Base-by-base conservation (phyloP, 768 basidiomycete species). In the Mrakia gelida region DNA sequence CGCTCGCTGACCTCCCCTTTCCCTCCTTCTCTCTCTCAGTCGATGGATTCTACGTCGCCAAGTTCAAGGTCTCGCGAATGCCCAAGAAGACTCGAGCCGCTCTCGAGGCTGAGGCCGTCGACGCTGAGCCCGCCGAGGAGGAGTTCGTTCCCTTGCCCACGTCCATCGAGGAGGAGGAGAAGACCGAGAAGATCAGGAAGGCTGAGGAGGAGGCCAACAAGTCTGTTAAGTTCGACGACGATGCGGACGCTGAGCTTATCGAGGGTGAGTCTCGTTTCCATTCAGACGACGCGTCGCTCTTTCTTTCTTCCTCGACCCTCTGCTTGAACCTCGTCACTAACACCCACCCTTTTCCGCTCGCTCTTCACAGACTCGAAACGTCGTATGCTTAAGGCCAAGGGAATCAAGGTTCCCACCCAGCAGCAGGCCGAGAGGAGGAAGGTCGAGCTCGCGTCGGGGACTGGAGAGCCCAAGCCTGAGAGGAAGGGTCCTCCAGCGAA, bases 31-130 rank as follows among this genome's bases (percentile, higher is more conserved):
- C 13, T n/a, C 21, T 18, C 41, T 26, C 68, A 81, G 81, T 98
- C 95, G 97, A 99, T 84, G 97, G 97, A 8, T 99, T 99, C 88
- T 99, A 89, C 84, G 95, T 98, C 75, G 96, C 96, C 78, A 98
- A 98, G 85, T 93, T 99, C 88, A 95, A 92, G 85, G 91, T 98
- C n/a, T 91, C 90, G 83, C 92, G 90, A 85, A 88, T 91, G 78
- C 83, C 86, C 70, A 95, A 92, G 86, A 79, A 75, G 70, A 56
- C 80, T 59, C 79, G 81, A 62, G 70, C 71, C 34, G 79, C 82
- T 77, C 52, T 82, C 82, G 75, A 83, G 81, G 85, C 85, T 21
- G 85, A 82, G 71, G 83, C 71, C n/a, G 65, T 80, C 76, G 81
- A 81, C 76, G 84, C 78, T 67, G 78, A 83, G 65, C 81, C 82